Evolutionary conservation across 2,329 filamentous ascomycete genomes (phyloP), one percentile per base, ranked within the genome.

Genomic region (Achaetomium macrosporum): DNA sequence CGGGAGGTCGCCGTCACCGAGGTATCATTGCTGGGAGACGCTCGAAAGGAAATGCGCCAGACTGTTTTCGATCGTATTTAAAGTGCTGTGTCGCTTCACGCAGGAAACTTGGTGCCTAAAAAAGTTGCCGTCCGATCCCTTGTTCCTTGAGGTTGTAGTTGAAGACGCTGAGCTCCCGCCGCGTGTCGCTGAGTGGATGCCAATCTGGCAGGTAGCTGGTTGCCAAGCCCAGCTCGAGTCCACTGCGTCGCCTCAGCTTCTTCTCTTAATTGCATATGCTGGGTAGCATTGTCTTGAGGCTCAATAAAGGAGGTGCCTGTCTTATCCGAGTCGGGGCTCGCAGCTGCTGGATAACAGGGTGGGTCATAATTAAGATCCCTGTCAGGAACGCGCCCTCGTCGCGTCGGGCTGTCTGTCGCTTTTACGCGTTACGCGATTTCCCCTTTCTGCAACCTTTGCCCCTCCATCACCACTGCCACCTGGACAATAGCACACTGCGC

Each of bases 341-440:
- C n/a, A 42, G 33, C 50, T 52, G 9, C 37, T 29, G 41, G 47
- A n/a, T 39, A 46, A 42, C 36, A 35, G 12, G 6, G 37, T 42
- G 54, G 48, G 46, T 37, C 37, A 51, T 25, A 53, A 59, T 61
- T 59, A 58, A 61, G 53, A 56, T 42, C 61, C 61, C 57, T 61
- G 61, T 37, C 20, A 16, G 43, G 42, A 45, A 41, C 60, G 56
- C 57, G 61, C 46, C 42, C 29, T 15, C 45, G 41, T 50, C 55
- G 61, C 54, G 59, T 56, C 46, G 45, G 25, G 25, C 25, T 29
- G 25, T 11, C 46, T 50, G 44, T 41, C 47, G 43, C 37, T 55
- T 58, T 55, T 48, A 56, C 60, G 57, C 59, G 61, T 61, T 54
- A 50, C 55, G 58, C 46, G 40, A 17, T 50, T 55, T 44, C 42